These are phyloP conservation scores for Solanum ossicruentum DNA, from an alignment of 257 asterid genomes.

Conservation along the genomic window DNA sequence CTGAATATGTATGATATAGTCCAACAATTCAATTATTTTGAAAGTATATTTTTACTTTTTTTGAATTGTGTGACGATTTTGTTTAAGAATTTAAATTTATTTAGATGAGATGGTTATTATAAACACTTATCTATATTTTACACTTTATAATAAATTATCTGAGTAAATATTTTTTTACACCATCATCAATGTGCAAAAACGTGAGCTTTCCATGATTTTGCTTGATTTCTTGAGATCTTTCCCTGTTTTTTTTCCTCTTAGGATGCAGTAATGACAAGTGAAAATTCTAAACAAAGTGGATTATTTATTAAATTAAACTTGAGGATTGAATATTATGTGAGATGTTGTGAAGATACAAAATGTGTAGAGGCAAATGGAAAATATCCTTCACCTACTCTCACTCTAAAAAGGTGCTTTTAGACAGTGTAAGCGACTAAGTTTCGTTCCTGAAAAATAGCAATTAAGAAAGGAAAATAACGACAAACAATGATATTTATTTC, in stretches of 20 bases:
- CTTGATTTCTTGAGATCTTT: no score
- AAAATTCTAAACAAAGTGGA: neutral
- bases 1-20: no score
- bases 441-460: no score
- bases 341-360: neutral
- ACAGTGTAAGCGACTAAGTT: neutral
- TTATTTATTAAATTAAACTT: neutral
- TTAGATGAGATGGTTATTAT: no score
- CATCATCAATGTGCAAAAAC: fast-evolving
- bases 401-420: neutral
- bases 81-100: no score
- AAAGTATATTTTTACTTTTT: no score
- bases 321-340: neutral
- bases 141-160: neutral
- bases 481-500: no score
- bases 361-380: neutral
- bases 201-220: neutral
- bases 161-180: neutral
- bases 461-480: no score
- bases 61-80: no score
- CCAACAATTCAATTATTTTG: no score
- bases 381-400: neutral
- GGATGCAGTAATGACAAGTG: neutral
- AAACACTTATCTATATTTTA: neutral
- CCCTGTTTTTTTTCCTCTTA: neutral